Percentiles rank a stretch among this genome's conserved stretches.
These are phyloP conservation scores for Eragrostis tef DNA, from an alignment of 202 grass and related monocot genomes.

Conservation along the genomic window DNA sequence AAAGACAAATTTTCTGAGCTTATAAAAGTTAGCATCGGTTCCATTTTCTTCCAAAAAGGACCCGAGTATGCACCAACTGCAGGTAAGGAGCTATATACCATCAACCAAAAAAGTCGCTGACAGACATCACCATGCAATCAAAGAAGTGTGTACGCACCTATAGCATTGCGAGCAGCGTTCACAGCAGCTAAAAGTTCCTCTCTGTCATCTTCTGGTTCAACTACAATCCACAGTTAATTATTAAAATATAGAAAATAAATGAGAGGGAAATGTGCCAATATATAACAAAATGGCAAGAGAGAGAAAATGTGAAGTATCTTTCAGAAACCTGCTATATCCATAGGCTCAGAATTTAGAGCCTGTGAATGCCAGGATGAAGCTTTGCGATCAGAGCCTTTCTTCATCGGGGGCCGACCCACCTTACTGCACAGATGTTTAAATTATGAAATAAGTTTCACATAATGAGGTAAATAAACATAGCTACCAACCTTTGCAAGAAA, in stretches of 20 bases:
- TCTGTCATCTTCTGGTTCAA: slow-evolving; percentile 74
- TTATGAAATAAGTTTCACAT: slow-evolving; percentile 30
- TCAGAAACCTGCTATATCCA: slow-evolving; percentile 54
- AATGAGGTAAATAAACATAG: slow-evolving; percentile 28
- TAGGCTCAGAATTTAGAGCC: slow-evolving; percentile 48
- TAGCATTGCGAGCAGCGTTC: slow-evolving; percentile 66
- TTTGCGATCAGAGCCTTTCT: slow-evolving; percentile 72
- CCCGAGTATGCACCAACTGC: slow-evolving; percentile 70
- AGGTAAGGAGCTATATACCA: slow-evolving; percentile 42
- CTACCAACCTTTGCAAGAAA: slow-evolving; percentile 9
- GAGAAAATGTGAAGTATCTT: slow-evolving; percentile 40
- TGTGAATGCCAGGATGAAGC: slow-evolving; percentile 57
- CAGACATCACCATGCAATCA: slow-evolving; percentile 28
- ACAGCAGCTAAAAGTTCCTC: slow-evolving; percentile 87
- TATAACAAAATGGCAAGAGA: background rate
- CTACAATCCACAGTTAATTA: slow-evolving; percentile 54
- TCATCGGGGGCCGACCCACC: slow-evolving; percentile 64
- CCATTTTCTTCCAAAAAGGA: slow-evolving; percentile 92
- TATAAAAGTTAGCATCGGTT: slow-evolving; percentile 66
- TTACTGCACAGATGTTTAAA: slow-evolving; percentile 61
- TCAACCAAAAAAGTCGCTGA: slow-evolving; percentile 28
- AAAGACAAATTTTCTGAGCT: slow-evolving; percentile 61
- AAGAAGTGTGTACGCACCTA: slow-evolving; percentile 42
- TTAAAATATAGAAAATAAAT: background rate
- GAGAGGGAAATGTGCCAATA: background rate